Percentiles rank a stretch among this genome's conserved stretches.
Evolutionary conservation across 2,329 filamentous ascomycete genomes (phyloP).

Genomic region (Diaporthe citrichinensis): DNA sequence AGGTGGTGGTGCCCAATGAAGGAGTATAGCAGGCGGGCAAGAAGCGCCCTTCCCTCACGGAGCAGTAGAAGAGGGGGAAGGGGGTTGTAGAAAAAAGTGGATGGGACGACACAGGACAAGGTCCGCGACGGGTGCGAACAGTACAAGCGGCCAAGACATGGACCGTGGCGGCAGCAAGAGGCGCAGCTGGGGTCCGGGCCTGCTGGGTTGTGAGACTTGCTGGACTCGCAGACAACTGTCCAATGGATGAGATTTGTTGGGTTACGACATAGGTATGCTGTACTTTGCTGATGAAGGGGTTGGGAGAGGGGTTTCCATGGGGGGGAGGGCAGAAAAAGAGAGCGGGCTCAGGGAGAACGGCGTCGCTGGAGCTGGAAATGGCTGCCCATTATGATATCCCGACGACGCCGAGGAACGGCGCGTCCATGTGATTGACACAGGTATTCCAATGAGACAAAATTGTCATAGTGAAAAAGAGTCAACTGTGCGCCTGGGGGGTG

Average conservation of each 20-base stretch:
- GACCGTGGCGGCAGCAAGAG: background rate
- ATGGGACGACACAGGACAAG: background rate
- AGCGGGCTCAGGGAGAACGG: constrained; percentile 26
- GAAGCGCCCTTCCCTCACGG: background rate
- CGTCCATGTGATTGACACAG: constrained; percentile 33
- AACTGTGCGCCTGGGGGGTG: background rate
- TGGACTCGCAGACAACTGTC: background rate
- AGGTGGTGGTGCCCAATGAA: constrained; percentile 47
- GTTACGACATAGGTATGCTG: background rate
- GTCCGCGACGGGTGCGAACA: background rate
- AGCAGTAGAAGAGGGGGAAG: background rate
- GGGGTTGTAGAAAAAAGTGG: background rate
- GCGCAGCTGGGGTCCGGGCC: background rate
- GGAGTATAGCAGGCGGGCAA: background rate
- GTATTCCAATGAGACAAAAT: constrained; percentile 29
- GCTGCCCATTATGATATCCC: constrained; percentile 40
- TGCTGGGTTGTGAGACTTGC: background rate
- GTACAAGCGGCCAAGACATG: background rate
- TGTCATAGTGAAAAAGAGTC: background rate
- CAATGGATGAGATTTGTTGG: background rate
- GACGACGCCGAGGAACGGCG: constrained; percentile 37
- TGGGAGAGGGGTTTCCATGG: background rate
- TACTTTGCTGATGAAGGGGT: background rate
- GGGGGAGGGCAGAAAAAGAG: background rate
- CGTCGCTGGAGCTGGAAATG: constrained; percentile 23